These are phyloP conservation scores for Fraxinus paxiana DNA, from an alignment of 305 asterid genomes.

Conservation along the genomic window DNA sequence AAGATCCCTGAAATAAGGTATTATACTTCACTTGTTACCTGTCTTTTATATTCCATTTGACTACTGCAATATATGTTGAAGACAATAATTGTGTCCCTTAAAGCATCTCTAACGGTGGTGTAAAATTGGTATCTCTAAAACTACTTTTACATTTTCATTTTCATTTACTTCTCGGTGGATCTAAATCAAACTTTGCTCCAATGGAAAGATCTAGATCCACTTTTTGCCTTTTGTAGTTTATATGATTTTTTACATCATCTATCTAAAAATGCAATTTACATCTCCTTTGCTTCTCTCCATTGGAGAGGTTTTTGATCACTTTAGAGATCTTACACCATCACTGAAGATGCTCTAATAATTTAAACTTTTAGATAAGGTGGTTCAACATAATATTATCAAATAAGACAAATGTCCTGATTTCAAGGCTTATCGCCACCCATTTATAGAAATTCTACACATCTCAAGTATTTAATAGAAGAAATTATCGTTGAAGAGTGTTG, in stretches of 20 bases:
- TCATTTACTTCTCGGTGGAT: background rate
- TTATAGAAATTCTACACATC: background rate
- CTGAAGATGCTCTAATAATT: background rate
- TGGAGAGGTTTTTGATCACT: background rate
- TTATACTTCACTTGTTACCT: background rate
- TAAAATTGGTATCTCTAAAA: background rate
- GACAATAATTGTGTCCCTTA: background rate
- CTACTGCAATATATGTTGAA: background rate
- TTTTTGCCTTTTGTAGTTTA: background rate
- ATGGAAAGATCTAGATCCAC: background rate
- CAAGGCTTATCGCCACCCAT: background rate
- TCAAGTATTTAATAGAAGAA: background rate
- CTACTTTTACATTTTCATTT: background rate
- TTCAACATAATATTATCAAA: background rate
- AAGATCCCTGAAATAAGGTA: constrained; percentile 62
- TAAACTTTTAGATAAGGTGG: background rate
- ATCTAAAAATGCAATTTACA: background rate
- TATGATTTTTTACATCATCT: background rate
- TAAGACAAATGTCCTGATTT: background rate
- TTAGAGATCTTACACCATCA: background rate
- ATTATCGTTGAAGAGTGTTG: background rate
- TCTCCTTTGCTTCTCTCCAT: background rate
- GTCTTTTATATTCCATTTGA: background rate
- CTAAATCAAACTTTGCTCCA: background rate
- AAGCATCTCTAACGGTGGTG: background rate